Percentiles rank a stretch among this genome's conserved stretches.
Conservation (phyloP, 2,329 filamentous ascomycete genomes). For the Fusarium nanum region DNA sequence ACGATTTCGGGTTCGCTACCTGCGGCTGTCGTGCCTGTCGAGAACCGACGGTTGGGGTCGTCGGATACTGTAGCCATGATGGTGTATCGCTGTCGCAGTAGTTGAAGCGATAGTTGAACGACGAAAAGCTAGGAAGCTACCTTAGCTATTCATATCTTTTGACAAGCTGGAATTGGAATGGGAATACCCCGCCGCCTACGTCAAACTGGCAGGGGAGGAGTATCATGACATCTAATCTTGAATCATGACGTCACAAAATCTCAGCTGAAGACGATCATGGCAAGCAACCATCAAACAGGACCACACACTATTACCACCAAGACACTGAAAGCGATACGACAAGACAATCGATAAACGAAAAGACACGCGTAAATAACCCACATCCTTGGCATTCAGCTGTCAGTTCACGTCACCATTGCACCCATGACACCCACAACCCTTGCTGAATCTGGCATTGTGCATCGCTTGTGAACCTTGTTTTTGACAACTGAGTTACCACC, state of each 20-base stretch:
- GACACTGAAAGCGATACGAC: not conserved
- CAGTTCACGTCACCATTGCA: conserved; percentile 29
- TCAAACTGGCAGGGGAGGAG: conserved; percentile 27
- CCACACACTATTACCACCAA: not conserved
- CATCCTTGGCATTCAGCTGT: conserved; percentile 1
- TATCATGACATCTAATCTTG: conserved; percentile 22
- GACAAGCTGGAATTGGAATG: conserved; percentile 22
- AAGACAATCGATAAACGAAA: not conserved
- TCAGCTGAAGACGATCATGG: conserved; percentile 17
- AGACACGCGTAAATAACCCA: conserved; percentile 1
- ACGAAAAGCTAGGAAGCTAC: not conserved
- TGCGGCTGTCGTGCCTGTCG: conserved; percentile 26
- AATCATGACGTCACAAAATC: conserved; percentile 29
- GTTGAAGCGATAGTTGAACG: not conserved
- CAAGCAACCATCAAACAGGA: conserved; percentile 6
- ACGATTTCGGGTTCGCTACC: conserved; percentile 49
- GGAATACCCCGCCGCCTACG: conserved; percentile 37
- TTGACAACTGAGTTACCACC: not conserved
- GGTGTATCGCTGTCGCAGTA: not conserved
- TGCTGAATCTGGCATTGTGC: not conserved
- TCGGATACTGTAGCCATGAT: conserved; percentile 24
- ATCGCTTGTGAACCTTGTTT: conserved; percentile 16
- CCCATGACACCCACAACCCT: conserved; percentile 12
- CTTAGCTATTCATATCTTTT: not conserved
- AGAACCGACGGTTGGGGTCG: conserved; percentile 30